Base-by-base conservation (phyloP, 163 green algal species). In the Prototheca cutis region DNA sequence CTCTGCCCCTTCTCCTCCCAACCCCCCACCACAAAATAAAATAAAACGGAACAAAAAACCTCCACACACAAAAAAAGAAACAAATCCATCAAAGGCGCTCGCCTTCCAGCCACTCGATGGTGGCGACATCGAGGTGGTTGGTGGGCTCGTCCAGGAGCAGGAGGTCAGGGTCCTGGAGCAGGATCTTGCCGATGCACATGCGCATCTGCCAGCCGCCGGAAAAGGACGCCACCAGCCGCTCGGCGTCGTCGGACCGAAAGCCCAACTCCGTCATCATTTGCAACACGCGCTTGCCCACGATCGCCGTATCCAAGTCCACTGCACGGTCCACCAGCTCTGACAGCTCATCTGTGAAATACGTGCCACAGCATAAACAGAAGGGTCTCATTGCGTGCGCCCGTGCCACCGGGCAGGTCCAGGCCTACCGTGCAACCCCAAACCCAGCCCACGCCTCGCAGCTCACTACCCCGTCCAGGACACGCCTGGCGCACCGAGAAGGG, bases 191-290 rank as follows among this genome's bases (percentile, higher is more conserved):
- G 63, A 99, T 72, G 62, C 87, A 96, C 80, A 99, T 97, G 32
- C 93, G 80, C 93, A 99, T 99, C 79, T 99, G 89, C 93, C 93
- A 99, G 18, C 93, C 93, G 25, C 93, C 93, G 39, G 74, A 88
- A 75, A 86, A 95, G 23, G 77, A 85, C 3, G 79, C 79, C 55
- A 95, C 83, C 31, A 89, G 72, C 0, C 90, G 74, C 60, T 97
- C 88, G 40, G 87, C 87, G 77, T 97, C 91, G 36, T 93, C 83
- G 1, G 75, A 31, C 40, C 64, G 77, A 77, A 99, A 99, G 4
- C 93, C 93, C 39, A 99, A 81, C 75, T 96, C 78, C 17, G 88
- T 85, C 93, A 98, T 95, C 63, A 76, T 72, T 21, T 51, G 42
- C 42, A 25, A 23, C 18, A 21, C 6, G 18, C 17, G 42, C 58